Conservation (phyloP, 129 eudicot species). For the Oenanthe sinensis region DNA sequence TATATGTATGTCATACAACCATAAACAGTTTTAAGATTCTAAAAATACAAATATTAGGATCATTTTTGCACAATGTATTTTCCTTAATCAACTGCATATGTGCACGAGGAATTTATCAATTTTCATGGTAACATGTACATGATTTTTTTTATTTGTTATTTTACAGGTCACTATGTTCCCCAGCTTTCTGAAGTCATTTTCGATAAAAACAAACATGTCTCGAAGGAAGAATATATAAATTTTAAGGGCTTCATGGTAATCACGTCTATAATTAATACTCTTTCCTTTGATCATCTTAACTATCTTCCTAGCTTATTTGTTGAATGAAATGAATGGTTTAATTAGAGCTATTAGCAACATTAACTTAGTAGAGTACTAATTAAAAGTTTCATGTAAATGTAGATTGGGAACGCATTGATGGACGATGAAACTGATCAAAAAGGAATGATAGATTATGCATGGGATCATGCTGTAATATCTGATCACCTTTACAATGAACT, state of each 20-base stretch:
- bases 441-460: conserved; percentile 79
- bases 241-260: conserved; percentile 76
- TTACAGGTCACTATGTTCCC: conserved; percentile 79
- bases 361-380: no score
- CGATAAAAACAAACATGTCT: conserved; percentile 43
- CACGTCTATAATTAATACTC: not conserved
- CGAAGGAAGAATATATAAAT: conserved; percentile 42
- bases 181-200: conserved; percentile 55
- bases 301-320: not conserved
- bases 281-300: not conserved
- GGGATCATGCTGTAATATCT: conserved; percentile 86
- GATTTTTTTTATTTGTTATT: not conserved
- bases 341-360: not conserved
- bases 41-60: no score
- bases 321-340: not conserved
- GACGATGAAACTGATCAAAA: conserved; percentile 77
- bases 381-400: conserved; percentile 2
- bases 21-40: no score
- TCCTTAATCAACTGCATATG: no score
- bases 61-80: no score
- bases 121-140: not conserved
- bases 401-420: conserved; percentile 82
- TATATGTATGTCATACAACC: no score
- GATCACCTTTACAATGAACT: conserved; percentile 39
- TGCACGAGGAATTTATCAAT: no score